Base-by-base conservation (phyloP, 176 grass and related monocot species). In the Carex littledalei region DNA sequence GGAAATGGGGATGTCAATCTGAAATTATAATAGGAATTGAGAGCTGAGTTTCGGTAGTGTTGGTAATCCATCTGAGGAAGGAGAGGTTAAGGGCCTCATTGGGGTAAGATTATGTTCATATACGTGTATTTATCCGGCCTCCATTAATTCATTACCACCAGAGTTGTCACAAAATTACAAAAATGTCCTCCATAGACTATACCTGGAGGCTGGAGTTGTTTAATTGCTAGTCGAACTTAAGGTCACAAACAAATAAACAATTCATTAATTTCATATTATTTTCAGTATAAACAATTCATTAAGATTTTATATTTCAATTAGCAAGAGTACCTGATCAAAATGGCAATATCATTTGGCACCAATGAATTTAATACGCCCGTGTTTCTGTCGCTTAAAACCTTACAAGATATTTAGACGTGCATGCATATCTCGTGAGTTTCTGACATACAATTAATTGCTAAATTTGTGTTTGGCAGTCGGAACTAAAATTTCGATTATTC, bases 1-100 rank as follows among this genome's bases (percentile, higher is more conserved):
- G 79, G 79, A 65, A 65, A 63, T 61, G 39, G 79, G 21, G 79
- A 82, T 41, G 79, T 24, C 37, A 49, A 82, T 82, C 31, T 82
- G 57, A 82, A 82, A 26, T 26, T 37, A 47, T 82, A n/a, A 47
- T 63, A 64, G 18, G 79, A 49, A 81, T 43, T 65, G 79, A 63
- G n/a, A 4, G 37, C 6, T 63, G 79, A 60, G 47, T 81, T 62
- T 81, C 65, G 79, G 39, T 81, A 64, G 57, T 81, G 32, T 81
- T 81, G 56, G 56, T 81, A 47, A 81, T 64, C 79, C 79, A 81
- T 81, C 10, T 60, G 79, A 24, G 0, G 21, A 41, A 61, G 55
- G 5, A 17, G 17, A 22, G 11, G 47, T 61, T 80, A 34, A 24
- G 3, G 17, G 78, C 29, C 26, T 80, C 17, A 81, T 7, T 81